A percentile compares a stretch with the other conserved stretches of the same genome.
Evolutionary conservation across 148 eudicot genomes (phyloP).

Genomic region (Agrostemma githago): DNA sequence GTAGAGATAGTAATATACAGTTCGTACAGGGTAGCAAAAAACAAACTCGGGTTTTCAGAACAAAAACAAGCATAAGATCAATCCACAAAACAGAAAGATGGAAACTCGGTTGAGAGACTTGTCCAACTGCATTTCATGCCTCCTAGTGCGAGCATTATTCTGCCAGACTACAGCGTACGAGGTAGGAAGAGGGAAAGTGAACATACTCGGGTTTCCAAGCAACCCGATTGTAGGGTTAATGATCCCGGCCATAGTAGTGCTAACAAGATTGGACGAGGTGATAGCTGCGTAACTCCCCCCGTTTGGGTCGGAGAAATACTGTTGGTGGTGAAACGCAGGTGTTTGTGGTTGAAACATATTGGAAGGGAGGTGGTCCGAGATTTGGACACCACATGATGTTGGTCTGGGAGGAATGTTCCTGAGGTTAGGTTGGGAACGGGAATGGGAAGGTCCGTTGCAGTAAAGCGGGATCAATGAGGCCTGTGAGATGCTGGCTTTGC

Average conservation of each 20-base stretch:
- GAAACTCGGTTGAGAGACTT: slow-evolving; percentile 69
- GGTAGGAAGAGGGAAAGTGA: slow-evolving; percentile 44
- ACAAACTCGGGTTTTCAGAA: slow-evolving; percentile 14
- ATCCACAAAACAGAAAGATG: slow-evolving; percentile 61
- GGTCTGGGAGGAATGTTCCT: slow-evolving; percentile 61
- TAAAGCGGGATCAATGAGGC: slow-evolving; percentile 67
- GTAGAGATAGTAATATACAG: slow-evolving; percentile 9
- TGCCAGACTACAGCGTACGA: slow-evolving; percentile 33
- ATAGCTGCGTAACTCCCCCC: slow-evolving; percentile 33
- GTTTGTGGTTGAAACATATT: slow-evolving; percentile 33
- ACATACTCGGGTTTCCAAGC: slow-evolving; percentile 47
- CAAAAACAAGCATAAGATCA: slow-evolving; percentile 32
- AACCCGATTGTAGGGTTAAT: slow-evolving; percentile 53
- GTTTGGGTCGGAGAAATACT: slow-evolving; percentile 21
- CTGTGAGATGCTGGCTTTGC: slow-evolving; percentile 63
- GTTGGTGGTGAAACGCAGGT: slow-evolving; percentile 32
- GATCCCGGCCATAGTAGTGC: slow-evolving; percentile 37
- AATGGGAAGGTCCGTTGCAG: slow-evolving; percentile 46
- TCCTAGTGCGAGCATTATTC: slow-evolving; percentile 50
- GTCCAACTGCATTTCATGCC: slow-evolving; percentile 64
- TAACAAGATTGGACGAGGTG: slow-evolving; percentile 31
- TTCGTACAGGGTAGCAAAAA: slow-evolving; percentile 10
- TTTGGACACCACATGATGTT: slow-evolving; percentile 31
- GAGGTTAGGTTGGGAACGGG: slow-evolving; percentile 31
- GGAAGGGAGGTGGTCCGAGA: slow-evolving; percentile 22